phyloP scores from a whole-genome alignment of 257 asterid species.

The Ocimum tenuiflorum region DNA sequence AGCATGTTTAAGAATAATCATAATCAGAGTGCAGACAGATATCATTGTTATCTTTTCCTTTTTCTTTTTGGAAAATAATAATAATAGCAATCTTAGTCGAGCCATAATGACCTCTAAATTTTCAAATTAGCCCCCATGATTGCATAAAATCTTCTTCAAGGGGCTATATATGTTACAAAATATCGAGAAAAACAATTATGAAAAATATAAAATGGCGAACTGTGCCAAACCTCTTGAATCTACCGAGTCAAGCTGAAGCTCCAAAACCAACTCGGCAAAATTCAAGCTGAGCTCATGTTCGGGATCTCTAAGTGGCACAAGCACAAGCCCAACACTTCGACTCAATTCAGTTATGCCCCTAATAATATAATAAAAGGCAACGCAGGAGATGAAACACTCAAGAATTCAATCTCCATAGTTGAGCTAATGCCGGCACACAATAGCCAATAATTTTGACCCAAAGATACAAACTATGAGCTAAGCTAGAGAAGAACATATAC shows the following conservation, averaged over 20 bases:
- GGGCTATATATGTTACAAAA: neutral
- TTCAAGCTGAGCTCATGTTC: no score
- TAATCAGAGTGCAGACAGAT: slow-evolving; percentile 28
- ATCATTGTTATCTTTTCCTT: slow-evolving; percentile 19
- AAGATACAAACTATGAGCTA: slow-evolving; percentile 3
- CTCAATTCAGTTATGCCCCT: no score
- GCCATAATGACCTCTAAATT: slow-evolving; percentile 15
- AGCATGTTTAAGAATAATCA: slow-evolving; percentile 28
- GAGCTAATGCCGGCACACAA: neutral
- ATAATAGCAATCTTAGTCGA: neutral
- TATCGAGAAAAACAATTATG: neutral
- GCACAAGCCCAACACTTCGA: no score
- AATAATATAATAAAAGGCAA: no score
- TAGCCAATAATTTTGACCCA: slow-evolving; percentile 10
- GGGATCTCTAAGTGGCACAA: no score
- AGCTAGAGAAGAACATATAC: neutral
- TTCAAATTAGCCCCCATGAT: slow-evolving; percentile 13
- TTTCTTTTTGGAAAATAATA: neutral
- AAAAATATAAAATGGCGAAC: no score
- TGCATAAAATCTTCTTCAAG: slow-evolving; percentile 22
- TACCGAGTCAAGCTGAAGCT: no score
- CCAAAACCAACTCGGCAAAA: no score
- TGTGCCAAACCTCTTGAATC: no score
- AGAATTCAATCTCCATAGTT: neutral
- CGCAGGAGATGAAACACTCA: neutral